Evolutionary conservation across 176 grass and related monocot genomes (phyloP).

Genomic region (Bothriochloa decipiens): DNA sequence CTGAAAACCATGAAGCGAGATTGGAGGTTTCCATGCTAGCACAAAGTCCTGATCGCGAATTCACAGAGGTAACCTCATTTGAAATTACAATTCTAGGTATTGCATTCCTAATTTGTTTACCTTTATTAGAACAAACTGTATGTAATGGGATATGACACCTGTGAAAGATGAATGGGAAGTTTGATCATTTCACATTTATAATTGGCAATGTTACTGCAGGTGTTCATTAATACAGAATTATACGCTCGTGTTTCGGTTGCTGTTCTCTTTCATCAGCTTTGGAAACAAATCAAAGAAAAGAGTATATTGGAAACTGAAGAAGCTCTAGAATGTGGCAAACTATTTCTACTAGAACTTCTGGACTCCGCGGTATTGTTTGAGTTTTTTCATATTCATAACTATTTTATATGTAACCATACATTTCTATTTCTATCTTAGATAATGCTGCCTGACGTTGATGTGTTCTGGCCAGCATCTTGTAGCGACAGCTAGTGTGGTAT

Average conservation of each 20-base stretch:
- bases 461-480: constrained; percentile 9
- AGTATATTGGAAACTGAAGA: constrained; percentile 41
- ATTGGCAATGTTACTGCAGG: constrained; percentile 54
- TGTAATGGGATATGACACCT: constrained; percentile 14
- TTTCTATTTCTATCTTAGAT: constrained; percentile 26
- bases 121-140: neutral
- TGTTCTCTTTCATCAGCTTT: constrained; percentile 72
- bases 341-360: constrained; percentile 79
- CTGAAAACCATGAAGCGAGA: constrained; percentile 87
- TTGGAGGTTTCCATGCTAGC: constrained; percentile 88
- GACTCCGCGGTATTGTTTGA: constrained; percentile 68
- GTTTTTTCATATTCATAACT: constrained; percentile 25
- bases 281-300: constrained; percentile 49
- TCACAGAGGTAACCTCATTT: constrained; percentile 76
- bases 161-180: constrained; percentile 21
- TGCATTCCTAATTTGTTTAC: constrained; percentile 12
- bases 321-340: constrained; percentile 71
- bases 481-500: neutral
- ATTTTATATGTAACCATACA: neutral
- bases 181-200: constrained; percentile 32
- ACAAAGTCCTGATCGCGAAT: constrained; percentile 93
- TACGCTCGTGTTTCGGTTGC: constrained; percentile 91
- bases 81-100: constrained; percentile 29
- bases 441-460: constrained; percentile 9
- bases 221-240: constrained; percentile 94